A percentile compares a stretch with the other conserved stretches of the same genome.
These are phyloP conservation scores for Pythium phragmiticola DNA, from an alignment of 352 stramenopile species.

Conservation along the genomic window DNA sequence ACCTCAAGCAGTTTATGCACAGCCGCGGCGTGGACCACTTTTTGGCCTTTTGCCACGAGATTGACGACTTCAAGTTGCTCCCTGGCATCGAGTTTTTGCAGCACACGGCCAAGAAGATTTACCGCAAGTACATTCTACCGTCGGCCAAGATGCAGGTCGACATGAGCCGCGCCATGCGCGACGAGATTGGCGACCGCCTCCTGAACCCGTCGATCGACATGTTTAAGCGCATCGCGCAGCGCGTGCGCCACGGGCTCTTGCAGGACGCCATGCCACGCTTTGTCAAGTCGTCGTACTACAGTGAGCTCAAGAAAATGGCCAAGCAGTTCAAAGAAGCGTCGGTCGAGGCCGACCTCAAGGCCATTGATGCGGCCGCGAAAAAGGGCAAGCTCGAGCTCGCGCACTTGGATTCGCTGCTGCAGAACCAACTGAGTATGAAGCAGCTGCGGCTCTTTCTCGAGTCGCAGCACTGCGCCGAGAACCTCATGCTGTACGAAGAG, in stretches of 20 bases:
- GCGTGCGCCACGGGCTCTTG: conserved; percentile 68
- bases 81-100: conserved; percentile 83
- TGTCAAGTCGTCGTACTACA: conserved; percentile 69
- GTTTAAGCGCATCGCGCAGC: conserved; percentile 76
- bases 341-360: conserved; percentile 48
- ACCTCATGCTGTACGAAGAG: conserved; percentile 84
- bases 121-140: conserved; percentile 80
- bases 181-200: conserved; percentile 67
- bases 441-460: conserved; percentile 74
- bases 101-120: conserved; percentile 85
- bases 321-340: conserved; percentile 29
- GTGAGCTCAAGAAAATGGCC: conserved; percentile 51
- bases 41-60: conserved; percentile 74
- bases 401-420: conserved; percentile 73
- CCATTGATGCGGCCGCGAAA: conserved; percentile 64
- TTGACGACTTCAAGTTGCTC: conserved; percentile 78
- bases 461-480: conserved; percentile 75
- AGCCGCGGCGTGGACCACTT: conserved; percentile 60
- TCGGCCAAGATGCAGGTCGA: conserved; percentile 77
- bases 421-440: conserved; percentile 62
- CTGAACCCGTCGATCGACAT: conserved; percentile 78
- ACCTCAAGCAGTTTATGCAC: conserved; percentile 76
- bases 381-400: conserved; percentile 69
- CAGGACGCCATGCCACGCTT: conserved; percentile 78
- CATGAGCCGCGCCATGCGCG: conserved; percentile 79